Base-by-base conservation (phyloP, 225 moss, liverwort and hornwort genomes). In the Polytrichum formosum region DNA sequence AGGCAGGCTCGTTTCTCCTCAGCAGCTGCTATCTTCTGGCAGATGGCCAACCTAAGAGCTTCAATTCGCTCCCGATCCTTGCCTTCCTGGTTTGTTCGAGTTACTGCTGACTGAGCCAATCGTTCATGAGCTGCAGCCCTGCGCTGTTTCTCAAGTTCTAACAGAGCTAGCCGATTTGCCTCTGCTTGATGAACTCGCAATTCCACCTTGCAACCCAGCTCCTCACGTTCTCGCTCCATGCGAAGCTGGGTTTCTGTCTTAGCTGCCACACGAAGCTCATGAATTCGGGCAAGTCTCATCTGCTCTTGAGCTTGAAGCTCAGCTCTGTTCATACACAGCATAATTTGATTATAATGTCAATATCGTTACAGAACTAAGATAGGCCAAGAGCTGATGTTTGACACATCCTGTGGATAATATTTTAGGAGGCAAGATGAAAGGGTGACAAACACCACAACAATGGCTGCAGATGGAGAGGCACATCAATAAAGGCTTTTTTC, bases 191-290 rank as follows among this genome's bases (percentile, higher is more conserved):
- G 98, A 35, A 98, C 98, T 30, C 98, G 94, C 25, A 74, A 90
- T 76, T 92, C 98, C 72, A 98, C 94, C 75, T 92, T 94, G 67
- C 81, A 85, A 26, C 94, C 98, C 59, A 98, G 75, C 82, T 94
- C 92, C 77, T 98, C 98, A 17, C 98, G 91, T 87, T 94, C 98
- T 61, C 94, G 85, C 75, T 98, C 98, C 76, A 94, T 88, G 20
- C 98, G 92, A 64, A 98, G 90, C 76, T 91, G 98, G 5, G 92
- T 91, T 75, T 98, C 98, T n/a, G 88, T 98, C 58, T 98, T 98
- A 6, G 98, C 98, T 66, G 98, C 98, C 75, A 98, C 72, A 8
- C 98, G 92, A 16, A 94, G 82, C 74, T 94, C 98, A 74, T 98
- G 98, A 64, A 90, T 82, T 82, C 88, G 90, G 5, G 98, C 94